Conservation (phyloP, 2,329 filamentous ascomycete species). For the Nakataea oryzae region DNA sequence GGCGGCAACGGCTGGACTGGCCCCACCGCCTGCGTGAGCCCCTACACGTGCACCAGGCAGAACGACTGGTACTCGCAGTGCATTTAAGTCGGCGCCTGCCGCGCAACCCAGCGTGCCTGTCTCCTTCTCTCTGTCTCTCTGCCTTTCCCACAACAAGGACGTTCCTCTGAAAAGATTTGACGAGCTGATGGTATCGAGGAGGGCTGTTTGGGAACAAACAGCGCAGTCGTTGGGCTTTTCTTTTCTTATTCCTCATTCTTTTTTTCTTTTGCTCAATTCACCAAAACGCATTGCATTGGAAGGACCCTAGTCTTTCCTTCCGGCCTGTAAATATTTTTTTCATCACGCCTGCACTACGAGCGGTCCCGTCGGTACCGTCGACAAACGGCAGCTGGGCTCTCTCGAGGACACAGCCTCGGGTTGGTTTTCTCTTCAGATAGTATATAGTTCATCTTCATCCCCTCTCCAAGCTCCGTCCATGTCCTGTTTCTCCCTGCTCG, state of each 20-base stretch:
- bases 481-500: too few relatives aligned
- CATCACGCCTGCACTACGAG: neutral
- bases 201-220: too few relatives aligned
- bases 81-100: neutral
- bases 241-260: neutral
- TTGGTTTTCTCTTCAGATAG: neutral
- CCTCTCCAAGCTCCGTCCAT: too few relatives aligned
- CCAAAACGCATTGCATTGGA: neutral
- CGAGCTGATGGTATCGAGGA: too few relatives aligned
- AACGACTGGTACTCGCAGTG: conserved; percentile 1
- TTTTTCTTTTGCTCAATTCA: neutral
- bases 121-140: too few relatives aligned
- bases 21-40: neutral
- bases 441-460: neutral
- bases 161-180: too few relatives aligned
- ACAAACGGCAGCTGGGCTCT: neutral
- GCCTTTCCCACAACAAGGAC: too few relatives aligned
- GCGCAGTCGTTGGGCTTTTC: too few relatives aligned
- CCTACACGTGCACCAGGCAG: neutral
- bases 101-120: too few relatives aligned
- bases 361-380: too few relatives aligned
- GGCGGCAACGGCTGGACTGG: neutral
- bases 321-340: neutral
- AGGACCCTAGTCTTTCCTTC: neutral
- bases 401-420: neutral